These are phyloP conservation scores for Lactarius quietus DNA, from an alignment of 768 basidiomycete species.

Conservation along the genomic window DNA sequence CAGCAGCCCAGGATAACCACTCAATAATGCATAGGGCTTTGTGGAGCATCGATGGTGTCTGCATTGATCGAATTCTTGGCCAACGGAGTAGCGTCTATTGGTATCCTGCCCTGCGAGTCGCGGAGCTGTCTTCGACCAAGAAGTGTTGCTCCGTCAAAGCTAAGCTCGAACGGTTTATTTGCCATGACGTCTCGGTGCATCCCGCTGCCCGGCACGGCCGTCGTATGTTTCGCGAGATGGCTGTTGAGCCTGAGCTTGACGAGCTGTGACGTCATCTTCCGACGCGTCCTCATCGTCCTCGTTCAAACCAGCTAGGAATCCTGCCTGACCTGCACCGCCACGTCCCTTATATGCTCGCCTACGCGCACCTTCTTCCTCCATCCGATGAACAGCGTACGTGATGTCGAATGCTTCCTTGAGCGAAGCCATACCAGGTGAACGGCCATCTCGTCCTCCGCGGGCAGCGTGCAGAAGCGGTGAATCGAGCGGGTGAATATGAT, in stretches of 20 bases:
- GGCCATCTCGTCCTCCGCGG: constrained; percentile 67
- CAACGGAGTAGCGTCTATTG: constrained; percentile 37
- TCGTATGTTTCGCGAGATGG: constrained; percentile 39
- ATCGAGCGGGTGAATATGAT: constrained; percentile 57
- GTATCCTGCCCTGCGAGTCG: constrained; percentile 25
- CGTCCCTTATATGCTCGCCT: constrained; percentile 76
- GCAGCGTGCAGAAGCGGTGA: constrained; percentile 86
- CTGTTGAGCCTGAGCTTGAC: constrained; percentile 26
- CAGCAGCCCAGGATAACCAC: constrained; percentile 7
- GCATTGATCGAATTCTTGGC: constrained; percentile 30
- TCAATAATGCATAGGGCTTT: constrained; percentile 29
- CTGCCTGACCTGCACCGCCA: constrained; percentile 69
- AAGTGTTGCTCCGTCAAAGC: constrained; percentile 82
- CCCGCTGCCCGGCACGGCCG: constrained; percentile 69
- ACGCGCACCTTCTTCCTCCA: constrained; percentile 97
- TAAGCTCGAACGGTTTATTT: constrained; percentile 67
- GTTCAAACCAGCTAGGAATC: constrained; percentile 82
- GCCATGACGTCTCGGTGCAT: constrained; percentile 42
- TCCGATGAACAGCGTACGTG: constrained; percentile 97
- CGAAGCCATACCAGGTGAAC: constrained; percentile 88
- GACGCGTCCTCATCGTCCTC: constrained; percentile 81
- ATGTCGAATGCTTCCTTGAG: constrained; percentile 99
- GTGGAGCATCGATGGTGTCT: constrained; percentile 19
- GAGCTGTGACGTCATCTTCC: constrained; percentile 50
- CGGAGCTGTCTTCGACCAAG: constrained; percentile 66